Evolutionary conservation across 2,329 filamentous ascomycete genomes (phyloP), one percentile per base, ranked within the genome.

Genomic region (Fusarium sp.): DNA sequence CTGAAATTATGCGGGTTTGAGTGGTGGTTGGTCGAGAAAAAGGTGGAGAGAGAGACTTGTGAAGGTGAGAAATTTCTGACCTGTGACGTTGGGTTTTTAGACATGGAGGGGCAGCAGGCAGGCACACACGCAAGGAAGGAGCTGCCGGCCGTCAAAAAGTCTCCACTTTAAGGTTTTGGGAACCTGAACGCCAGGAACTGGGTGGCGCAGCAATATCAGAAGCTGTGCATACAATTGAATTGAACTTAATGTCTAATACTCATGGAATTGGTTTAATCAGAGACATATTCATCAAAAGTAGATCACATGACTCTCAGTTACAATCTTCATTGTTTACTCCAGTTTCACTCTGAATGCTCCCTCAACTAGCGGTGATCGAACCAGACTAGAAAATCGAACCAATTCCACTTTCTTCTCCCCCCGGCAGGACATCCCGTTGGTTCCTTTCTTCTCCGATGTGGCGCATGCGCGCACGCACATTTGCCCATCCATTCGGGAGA

Each of bases 1-100:
- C 42, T 27, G 58, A 55, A 70, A 56, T 20, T 64, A 44, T 51
- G 56, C n/a, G 17, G 51, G 44, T 44, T 65, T 44, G 36, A 69
- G 38, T 69, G 70, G 70, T 72, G 70, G 70, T 72, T 71, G 70
- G 67, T 66, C 60, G 60, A 31, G 14, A 46, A 59, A 64, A 71
- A 64, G 31, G 68, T 71, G 69, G 69, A 70, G 69, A 59, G 29
- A 8, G 17, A 20, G 36, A n/a, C 35, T 33, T 33, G 12, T 33
- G 31, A 33, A 33, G 31, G 31, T 33, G 67, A 73, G 69, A 74
- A 75, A 51, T 70, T 77, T 68, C 75, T 75, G 36, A 63, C 73
- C 69, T 73, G 76, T 78, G 76, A 78, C 76, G 76, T 78, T 78
- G 71, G 55, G 24, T 31, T 55, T 62, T 33, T 5, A 33, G 31